Base-by-base conservation (phyloP, 345 rosid species). In the Salix udensis region DNA sequence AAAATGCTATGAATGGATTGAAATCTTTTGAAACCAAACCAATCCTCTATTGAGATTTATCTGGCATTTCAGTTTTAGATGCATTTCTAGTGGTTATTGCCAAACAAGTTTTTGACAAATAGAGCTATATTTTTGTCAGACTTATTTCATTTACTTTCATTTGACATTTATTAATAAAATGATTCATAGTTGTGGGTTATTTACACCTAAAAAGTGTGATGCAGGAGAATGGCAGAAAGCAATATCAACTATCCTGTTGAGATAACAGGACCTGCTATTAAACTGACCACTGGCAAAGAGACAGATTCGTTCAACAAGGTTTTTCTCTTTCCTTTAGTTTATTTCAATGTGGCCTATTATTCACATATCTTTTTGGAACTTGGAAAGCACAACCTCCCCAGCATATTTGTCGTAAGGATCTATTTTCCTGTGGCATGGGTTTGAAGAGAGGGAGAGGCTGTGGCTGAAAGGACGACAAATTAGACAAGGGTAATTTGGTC, bases 221-320 rank as follows among this genome's bases (percentile, higher is more conserved):
- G 84, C 91, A 92, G 97, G 86, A 86, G 78, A 60, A 74, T 80
- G 67, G 42, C 76, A 65, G 89, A 88, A 74, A 82, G 75, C 39
- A 77, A 71, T 76, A 68, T 53, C 64, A 60, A 79, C 24, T 68
- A n/a, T 68, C 77, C 77, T 76, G n/a, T 76, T 72, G 84, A 78
- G 83, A 76, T 82, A 82, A 80, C 82, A 74, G 85, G 78, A 76
- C 77, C 82, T 44, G 76, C 40, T 52, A 80, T 55, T 44, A 69
- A 73, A 75, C 68, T 71, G 16, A 71, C 82, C 46, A 72, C 77
- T 68, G 83, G 73, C 71, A 85, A 79, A 75, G 93, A 86, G 73
- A 82, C 84, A 21, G 90, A 83, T 83, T 88, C 95, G 78, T 90
- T 96, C 89, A 96, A 93, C 77, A 89, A 91, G 97, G 98, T 96